These are phyloP conservation scores for Talaromyces sp. DNA, from an alignment of 2,329 filamentous ascomycete species.

Conservation along the genomic window DNA sequence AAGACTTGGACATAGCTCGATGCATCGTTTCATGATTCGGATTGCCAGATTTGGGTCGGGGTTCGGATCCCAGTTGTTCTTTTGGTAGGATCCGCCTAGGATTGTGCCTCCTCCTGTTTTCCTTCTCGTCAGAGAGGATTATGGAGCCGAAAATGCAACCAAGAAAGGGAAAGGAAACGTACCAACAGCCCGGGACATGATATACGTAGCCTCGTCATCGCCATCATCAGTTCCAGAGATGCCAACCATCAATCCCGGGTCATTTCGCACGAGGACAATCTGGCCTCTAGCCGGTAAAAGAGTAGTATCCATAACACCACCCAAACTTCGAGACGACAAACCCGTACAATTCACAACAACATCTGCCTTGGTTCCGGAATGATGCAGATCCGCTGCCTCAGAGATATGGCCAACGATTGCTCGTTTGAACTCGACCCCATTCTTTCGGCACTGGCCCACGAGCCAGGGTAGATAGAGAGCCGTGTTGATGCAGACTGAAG, in stretches of 20 bases:
- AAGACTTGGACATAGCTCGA: constrained; percentile 38
- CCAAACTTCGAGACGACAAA: constrained; percentile 69
- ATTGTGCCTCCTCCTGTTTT: constrained; percentile 67
- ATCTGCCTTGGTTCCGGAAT: constrained; percentile 53
- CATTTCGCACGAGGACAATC: constrained; percentile 78
- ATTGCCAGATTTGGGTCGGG: constrained; percentile 76
- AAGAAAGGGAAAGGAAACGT: not conserved
- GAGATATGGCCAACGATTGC: constrained; percentile 66
- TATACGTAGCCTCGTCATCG: constrained; percentile 69
- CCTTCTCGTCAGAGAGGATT: no score
- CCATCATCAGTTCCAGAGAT: constrained; percentile 65
- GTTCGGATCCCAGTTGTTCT: constrained; percentile 73
- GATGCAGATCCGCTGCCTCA: constrained; percentile 61
- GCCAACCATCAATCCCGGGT: constrained; percentile 67
- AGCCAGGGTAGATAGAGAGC: constrained; percentile 86
- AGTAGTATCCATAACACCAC: constrained; percentile 73
- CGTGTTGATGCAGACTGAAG: constrained; percentile 87
- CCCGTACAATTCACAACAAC: constrained; percentile 85
- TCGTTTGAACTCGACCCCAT: constrained; percentile 68
- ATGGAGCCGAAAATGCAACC: no score
- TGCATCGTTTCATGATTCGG: constrained; percentile 74
- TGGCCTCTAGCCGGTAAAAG: constrained; percentile 80
- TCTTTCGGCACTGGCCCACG: constrained; percentile 71
- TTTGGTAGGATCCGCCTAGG: constrained; percentile 80
- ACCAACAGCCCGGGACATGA: constrained; percentile 70